phyloP scores from a whole-genome alignment of 441 rosid species.

The Corymbia calophylla region DNA sequence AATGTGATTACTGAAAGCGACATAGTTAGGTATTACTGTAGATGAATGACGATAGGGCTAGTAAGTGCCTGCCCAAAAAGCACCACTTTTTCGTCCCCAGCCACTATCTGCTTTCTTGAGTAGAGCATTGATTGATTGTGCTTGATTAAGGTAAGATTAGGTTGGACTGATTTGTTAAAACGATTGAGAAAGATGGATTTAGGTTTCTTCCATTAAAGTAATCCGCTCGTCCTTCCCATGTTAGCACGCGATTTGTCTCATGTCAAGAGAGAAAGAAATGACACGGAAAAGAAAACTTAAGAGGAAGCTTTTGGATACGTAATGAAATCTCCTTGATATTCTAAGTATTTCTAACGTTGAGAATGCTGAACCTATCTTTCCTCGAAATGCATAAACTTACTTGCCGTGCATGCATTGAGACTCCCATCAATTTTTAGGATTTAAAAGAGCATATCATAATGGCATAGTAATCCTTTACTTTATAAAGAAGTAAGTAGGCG shows the following conservation, averaged over 20 bases:
- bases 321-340: background rate
- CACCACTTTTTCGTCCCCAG: background rate
- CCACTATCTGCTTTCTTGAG: background rate
- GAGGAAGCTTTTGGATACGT: background rate
- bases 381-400: background rate
- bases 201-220: background rate
- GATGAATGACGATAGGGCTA: background rate
- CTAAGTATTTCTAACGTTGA: fast-evolving
- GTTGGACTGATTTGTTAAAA: background rate
- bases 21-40: background rate
- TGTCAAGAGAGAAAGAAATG: background rate
- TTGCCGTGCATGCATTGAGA: background rate
- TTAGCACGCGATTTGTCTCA: background rate
- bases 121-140: background rate
- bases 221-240: background rate
- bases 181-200: background rate
- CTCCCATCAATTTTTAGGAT: background rate
- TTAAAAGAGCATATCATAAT: background rate
- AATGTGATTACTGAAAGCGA: background rate
- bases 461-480: background rate
- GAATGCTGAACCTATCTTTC: background rate
- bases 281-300: fast-evolving
- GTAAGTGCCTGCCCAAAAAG: background rate
- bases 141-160: background rate
- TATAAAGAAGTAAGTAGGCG: background rate